Conservation (phyloP, 2,329 filamentous ascomycete species). For the Diaporthe vaccinii region DNA sequence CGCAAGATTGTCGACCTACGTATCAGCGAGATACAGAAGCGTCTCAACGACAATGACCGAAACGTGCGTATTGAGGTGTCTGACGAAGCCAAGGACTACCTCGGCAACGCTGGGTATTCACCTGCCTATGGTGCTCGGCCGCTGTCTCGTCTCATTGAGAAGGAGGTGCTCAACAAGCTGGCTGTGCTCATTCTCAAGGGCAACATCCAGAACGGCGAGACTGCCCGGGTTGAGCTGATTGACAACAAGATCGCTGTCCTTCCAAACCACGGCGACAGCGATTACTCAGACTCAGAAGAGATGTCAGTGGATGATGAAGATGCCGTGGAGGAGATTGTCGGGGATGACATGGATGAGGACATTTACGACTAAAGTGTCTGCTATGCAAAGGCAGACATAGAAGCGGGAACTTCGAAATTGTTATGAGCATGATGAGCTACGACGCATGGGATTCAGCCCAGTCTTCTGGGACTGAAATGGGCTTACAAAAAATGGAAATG, state of each 20-base stretch:
- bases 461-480: neutral
- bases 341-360: constrained; percentile 74
- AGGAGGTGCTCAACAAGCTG: constrained; percentile 94
- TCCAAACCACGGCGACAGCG: constrained; percentile 81
- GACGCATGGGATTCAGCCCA: neutral
- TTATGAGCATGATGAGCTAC: constrained; percentile 27
- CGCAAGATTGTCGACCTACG: constrained; percentile 95
- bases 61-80: constrained; percentile 88
- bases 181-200: constrained; percentile 92
- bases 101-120: constrained; percentile 92
- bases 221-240: constrained; percentile 81
- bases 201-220: constrained; percentile 87
- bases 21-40: constrained; percentile 89
- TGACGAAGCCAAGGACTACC: constrained; percentile 90
- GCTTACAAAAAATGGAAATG: constrained; percentile 4
- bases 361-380: constrained; percentile 38
- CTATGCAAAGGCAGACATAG: neutral
- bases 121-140: constrained; percentile 95
- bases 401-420: neutral
- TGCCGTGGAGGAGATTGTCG: constrained; percentile 76
- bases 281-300: constrained; percentile 77
- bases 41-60: constrained; percentile 85
- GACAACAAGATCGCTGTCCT: constrained; percentile 85
- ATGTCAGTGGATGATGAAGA: constrained; percentile 75
- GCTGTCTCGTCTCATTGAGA: constrained; percentile 90